Evolutionary conservation across 768 basidiomycete genomes (phyloP), one percentile per base, ranked within the genome.

Genomic region (Boletus patriciae): DNA sequence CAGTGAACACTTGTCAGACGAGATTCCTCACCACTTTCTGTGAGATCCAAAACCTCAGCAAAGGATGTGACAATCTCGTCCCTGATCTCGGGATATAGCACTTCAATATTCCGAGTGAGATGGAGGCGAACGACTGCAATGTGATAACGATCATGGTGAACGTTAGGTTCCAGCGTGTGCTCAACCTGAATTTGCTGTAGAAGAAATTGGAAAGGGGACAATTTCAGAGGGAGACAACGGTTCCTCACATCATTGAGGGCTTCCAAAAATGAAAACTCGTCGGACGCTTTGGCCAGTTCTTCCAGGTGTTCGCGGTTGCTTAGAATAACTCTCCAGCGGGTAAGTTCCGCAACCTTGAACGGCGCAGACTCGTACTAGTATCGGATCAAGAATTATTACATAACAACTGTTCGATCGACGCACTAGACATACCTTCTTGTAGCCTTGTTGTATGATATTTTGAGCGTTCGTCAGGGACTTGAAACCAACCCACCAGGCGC

Each of bases 31-130:
- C 68, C 68, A 27, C 64, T 31, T 3, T n/a, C 42, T 48, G n/a
- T 55, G 15, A 64, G 52, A 47, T 56, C 48, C 16, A 84, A 69
- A 31, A 70, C 60, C 1, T 78, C 78, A 3, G 66, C 60, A 48
- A 83, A 78, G 1, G 82, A 71, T 0, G 65, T 50, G 1, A 62
- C 43, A 25, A 83, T 67, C 57, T 86, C 84, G 19, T 80, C 75
- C 10, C 70, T 72, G 15, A 85, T 62, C 19, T 74, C 72, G 1
- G 74, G 70, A 55, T 77, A 77, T 3, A 76, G 58, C 3, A 50
- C 54, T 0, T 66, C 72, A 8, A 83, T 67, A 46, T 76, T 77
- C 8, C 79, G 69, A 3, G 71, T 73, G 11, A 55, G 25, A 44
- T 12, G 34, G 7, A 6, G 10, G 19, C 71, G 71, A 11, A 76